phyloP scores from a whole-genome alignment of 331 rosid species.

The Stylosanthes scabra region DNA sequence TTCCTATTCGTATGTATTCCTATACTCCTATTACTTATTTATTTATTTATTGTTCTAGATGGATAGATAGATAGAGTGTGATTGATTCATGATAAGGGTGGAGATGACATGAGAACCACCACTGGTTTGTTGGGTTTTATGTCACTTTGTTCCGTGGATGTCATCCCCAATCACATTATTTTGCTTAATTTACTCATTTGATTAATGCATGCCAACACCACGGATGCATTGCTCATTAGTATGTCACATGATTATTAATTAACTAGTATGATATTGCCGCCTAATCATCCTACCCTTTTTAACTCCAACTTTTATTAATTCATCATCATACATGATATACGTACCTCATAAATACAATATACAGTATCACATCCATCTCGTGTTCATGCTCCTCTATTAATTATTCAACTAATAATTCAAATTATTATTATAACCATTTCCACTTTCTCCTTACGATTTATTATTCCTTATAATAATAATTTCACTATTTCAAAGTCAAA shows the following conservation, averaged over 20 bases:
- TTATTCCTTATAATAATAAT: slow-evolving; percentile 14
- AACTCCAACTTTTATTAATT: too few species aligned
- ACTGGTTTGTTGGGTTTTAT: slow-evolving; percentile 42
- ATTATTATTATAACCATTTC: background rate
- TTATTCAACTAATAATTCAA: background rate
- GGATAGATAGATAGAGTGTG: background rate
- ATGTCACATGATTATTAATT: slow-evolving; percentile 34
- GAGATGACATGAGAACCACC: slow-evolving; percentile 63
- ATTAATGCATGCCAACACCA: slow-evolving; percentile 35
- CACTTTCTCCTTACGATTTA: background rate
- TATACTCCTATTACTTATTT: too few species aligned
- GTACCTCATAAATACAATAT: too few species aligned
- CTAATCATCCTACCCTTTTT: slow-evolving; percentile 40
- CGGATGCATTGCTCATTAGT: slow-evolving; percentile 4
- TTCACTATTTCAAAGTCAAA: slow-evolving; percentile 60
- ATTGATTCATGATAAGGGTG: slow-evolving; percentile 28
- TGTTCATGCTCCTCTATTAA: slow-evolving; percentile 7
- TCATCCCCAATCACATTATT: slow-evolving; percentile 40
- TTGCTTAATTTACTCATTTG: slow-evolving; percentile 34
- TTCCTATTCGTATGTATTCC: background rate
- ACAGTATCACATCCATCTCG: background rate
- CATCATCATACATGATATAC: too few species aligned
- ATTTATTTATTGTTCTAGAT: too few species aligned
- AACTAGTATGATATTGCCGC: slow-evolving; percentile 24
- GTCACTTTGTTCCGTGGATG: slow-evolving; percentile 43